Conservation (phyloP, 805 yeast species). For the Saccharomycopsis sp. region DNA sequence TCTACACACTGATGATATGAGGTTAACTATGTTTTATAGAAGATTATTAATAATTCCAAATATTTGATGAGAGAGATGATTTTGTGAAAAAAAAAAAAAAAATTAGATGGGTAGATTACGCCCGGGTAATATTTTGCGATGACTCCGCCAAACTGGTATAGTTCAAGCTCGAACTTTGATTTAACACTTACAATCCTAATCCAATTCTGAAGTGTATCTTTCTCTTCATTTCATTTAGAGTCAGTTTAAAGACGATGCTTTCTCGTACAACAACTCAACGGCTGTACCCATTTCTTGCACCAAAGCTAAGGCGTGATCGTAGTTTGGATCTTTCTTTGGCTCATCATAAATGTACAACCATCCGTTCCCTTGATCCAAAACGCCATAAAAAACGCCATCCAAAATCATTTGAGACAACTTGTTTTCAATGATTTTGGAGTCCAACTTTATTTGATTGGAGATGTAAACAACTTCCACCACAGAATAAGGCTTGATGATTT, state of each 20-base stretch:
- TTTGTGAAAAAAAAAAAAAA: too few species aligned
- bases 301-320: conserved; percentile 78
- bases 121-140: too few species aligned
- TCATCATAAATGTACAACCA: conserved; percentile 90
- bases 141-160: too few species aligned
- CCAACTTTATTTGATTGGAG: conserved; percentile 80
- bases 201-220: too few species aligned
- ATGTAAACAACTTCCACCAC: conserved; percentile 90
- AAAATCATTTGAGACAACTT: conserved; percentile 93
- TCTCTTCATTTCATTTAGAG: too few species aligned
- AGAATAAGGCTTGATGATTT: conserved; percentile 92
- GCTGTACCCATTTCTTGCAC: conserved; percentile 79
- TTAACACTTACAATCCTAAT: too few species aligned
- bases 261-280: conserved; percentile 87
- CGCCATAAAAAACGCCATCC: conserved; percentile 93
- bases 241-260: conserved; percentile 76
- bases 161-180: too few species aligned
- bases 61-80: too few species aligned
- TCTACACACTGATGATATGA: too few species aligned
- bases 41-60: too few species aligned
- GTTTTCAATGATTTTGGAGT: conserved; percentile 82
- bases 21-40: too few species aligned
- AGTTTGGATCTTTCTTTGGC: conserved; percentile 80
- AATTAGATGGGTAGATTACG: too few species aligned
- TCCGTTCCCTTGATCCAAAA: conserved; percentile 95